Evolutionary conservation across 2,329 filamentous ascomycete genomes (phyloP), one percentile per base, ranked within the genome.

Genomic region (Arthroderma uncinatum): DNA sequence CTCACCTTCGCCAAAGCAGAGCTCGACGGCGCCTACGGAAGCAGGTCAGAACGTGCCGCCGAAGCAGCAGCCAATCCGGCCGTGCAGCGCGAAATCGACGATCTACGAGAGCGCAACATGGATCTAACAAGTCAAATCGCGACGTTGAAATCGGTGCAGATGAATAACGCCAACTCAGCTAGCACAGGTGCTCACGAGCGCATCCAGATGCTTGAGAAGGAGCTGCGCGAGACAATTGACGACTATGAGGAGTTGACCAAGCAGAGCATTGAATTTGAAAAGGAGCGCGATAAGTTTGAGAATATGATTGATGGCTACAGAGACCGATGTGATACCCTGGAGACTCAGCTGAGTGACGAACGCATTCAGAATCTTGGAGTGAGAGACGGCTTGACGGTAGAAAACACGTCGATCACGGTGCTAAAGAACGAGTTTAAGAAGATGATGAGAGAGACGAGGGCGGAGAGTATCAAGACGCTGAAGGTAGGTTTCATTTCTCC

Each of bases 11-110:
- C 87, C 25, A 82, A 84, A 66, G 89, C 91, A 55, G 92, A 97
- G 70, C 87, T 97, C 25, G 93, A 95, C 65, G 89, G 89, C 61
- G 94, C 95, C 67, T 96, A 97, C 68, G 93, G 93, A 40, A 81
- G 79, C n/a, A 78, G 84, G 54, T 80, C 82, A 8, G 78, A 87
- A 67, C 81, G 85, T 33, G 83, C 83, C 10, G 84, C 82, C n/a
- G 82, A 85, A 67, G 79, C 79, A 9, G 80, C 81, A 8, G 74
- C 76, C 50, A 81, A 82, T 53, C 79, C 78, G 2, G 75, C 74
- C 21, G 75, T 83, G 44, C 80, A 82, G 64, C 79, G 76, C 56
- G 81, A 85, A 65, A 74, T 85, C 23, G 80, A 83, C 58, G 75
- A 76, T 7, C 72, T 84, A 39, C 75, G 71, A 25, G 73, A 73